Conservation (phyloP, 2,329 filamentous ascomycete genomes). For the Fusarium mangiferae region DNA sequence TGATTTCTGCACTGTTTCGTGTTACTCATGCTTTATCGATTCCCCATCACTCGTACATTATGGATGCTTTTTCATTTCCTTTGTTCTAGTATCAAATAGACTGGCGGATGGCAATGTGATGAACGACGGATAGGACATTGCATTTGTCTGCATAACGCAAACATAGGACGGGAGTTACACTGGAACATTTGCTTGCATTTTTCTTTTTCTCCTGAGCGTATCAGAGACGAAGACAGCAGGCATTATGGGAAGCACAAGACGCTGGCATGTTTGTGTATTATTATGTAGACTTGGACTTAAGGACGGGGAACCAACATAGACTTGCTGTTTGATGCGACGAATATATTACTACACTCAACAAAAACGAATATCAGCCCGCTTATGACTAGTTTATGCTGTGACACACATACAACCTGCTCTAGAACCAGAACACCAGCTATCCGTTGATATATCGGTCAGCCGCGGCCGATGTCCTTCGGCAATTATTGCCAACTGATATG, state of each 20-base stretch:
- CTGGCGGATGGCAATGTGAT: conserved; percentile 43
- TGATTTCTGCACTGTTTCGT: conserved; percentile 24
- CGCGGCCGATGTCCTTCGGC: conserved; percentile 4
- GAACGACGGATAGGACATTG: conserved; percentile 42
- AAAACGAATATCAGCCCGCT: not conserved
- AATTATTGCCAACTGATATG: conserved; percentile 8
- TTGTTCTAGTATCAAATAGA: conserved; percentile 45
- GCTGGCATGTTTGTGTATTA: conserved; percentile 45
- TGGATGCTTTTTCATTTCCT: conserved; percentile 36
- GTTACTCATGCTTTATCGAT: conserved; percentile 36
- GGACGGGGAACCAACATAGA: conserved; percentile 41
- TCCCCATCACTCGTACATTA: conserved; percentile 33
- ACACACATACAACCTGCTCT: not conserved
- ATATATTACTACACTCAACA: conserved; percentile 1
- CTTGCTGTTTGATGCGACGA: conserved; percentile 34
- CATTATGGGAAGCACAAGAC: conserved; percentile 43
- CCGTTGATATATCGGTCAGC: not conserved
- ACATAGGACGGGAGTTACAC: conserved; percentile 42
- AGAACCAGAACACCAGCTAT: not conserved
- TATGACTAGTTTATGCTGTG: not conserved
- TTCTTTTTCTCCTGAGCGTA: conserved; percentile 26
- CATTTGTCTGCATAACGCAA: conserved; percentile 39
- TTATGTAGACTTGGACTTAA: conserved; percentile 41
- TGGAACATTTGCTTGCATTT: conserved; percentile 36
- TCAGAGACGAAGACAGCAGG: conserved; percentile 31